Conservation (phyloP, 345 rosid genomes). For the Eucalyptus melliodora region DNA sequence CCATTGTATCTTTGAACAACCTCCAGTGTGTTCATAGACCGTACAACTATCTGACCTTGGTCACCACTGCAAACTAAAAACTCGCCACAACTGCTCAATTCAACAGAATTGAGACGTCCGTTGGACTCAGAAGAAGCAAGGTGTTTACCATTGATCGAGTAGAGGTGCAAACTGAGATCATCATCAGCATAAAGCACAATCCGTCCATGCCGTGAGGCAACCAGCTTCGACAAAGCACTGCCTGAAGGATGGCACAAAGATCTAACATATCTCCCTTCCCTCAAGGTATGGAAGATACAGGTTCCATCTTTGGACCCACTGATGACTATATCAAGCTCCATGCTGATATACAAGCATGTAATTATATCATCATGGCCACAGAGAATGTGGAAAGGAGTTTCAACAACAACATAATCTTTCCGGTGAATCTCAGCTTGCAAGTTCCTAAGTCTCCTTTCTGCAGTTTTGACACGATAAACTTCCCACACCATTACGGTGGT, state of each 20-base stretch:
- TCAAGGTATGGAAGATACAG: constrained; percentile 78
- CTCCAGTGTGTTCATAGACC: constrained; percentile 88
- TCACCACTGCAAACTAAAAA: constrained; percentile 91
- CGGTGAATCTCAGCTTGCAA: constrained; percentile 37
- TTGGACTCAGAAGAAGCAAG: constrained; percentile 85
- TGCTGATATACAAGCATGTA: constrained; percentile 73
- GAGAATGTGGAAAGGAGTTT: constrained; percentile 90
- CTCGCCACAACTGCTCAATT: constrained; percentile 80
- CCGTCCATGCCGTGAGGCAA: constrained; percentile 76
- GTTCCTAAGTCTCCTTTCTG: constrained; percentile 59
- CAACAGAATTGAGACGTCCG: constrained; percentile 85
- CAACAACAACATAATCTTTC: constrained; percentile 60
- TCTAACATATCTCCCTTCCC: constrained; percentile 88
- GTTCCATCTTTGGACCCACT: constrained; percentile 99
- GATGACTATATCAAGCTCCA: constrained; percentile 87
- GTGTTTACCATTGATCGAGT: constrained; percentile 88
- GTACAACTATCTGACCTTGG: constrained; percentile 87
- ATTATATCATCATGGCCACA: constrained; percentile 95
- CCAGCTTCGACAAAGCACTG: constrained; percentile 72
- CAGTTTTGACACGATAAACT: constrained; percentile 34
- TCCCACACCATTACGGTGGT: constrained; percentile 98
- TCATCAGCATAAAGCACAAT: constrained; percentile 74
- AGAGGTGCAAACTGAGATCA: constrained; percentile 86
- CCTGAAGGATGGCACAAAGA: constrained; percentile 82
- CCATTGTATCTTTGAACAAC: constrained; percentile 64